A percentile compares a stretch with the other conserved stretches of the same genome.
These are phyloP conservation scores for Colletotrichum euphorbiae DNA, from an alignment of 2,329 filamentous ascomycete genomes.

Conservation along the genomic window DNA sequence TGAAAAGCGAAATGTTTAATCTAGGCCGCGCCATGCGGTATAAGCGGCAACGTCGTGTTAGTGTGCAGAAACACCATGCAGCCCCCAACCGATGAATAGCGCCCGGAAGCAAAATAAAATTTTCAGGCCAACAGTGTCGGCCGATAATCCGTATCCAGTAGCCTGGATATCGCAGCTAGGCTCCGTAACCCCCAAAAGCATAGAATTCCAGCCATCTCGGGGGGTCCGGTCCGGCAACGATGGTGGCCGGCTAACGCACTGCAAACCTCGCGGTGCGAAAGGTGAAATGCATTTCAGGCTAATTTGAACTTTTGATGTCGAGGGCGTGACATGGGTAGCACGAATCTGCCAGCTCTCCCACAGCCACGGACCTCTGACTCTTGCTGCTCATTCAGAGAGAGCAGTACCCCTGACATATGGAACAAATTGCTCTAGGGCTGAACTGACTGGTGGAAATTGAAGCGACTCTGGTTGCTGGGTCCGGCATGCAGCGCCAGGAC, in stretches of 20 bases:
- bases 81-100: not conserved
- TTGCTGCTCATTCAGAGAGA: not conserved
- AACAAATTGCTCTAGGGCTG: not conserved
- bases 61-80: not conserved
- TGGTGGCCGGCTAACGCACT: conserved; percentile 5
- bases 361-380: not conserved
- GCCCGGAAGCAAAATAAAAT: not conserved
- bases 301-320: not conserved
- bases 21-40: no score
- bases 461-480: not conserved
- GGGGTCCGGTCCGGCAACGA: not conserved
- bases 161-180: not conserved
- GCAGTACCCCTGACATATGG: not conserved
- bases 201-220: not conserved
- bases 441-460: conserved; percentile 26
- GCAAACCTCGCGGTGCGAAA: not conserved
- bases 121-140: not conserved
- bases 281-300: conserved; percentile 3
- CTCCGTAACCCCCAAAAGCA: conserved; percentile 6
- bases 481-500: not conserved
- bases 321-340: not conserved
- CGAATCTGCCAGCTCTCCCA: not conserved
- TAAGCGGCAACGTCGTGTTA: not conserved
- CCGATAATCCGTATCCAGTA: conserved; percentile 3
- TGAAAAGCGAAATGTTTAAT: no score